These are phyloP conservation scores for Biancaea sappan DNA, from an alignment of 306 rosid species.

Conservation along the genomic window DNA sequence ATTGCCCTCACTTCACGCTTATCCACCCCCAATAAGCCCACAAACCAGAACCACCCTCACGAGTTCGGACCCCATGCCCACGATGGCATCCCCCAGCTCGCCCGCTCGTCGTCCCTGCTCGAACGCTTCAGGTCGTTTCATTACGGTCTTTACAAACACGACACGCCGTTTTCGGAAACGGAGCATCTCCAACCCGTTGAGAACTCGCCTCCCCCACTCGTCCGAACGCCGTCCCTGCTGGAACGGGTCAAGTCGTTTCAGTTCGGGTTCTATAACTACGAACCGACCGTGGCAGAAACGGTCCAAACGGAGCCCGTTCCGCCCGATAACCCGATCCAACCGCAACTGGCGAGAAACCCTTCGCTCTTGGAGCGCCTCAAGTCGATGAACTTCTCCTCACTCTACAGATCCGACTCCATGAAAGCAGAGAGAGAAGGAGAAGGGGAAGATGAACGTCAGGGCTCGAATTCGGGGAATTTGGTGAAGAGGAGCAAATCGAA, in stretches of 20 bases:
- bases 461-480: constrained; percentile 11
- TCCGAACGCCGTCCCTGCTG: neutral
- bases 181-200: neutral
- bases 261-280: neutral
- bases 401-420: constrained; percentile 35
- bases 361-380: constrained; percentile 55
- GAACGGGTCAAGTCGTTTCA: neutral
- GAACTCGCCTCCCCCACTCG: neutral
- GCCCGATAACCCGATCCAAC: neutral
- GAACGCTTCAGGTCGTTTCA: constrained; percentile 54
- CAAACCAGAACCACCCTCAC: neutral
- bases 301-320: neutral
- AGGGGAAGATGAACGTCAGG: neutral
- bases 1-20: constrained; percentile 54
- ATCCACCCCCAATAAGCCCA: constrained; percentile 6
- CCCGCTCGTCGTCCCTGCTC: constrained; percentile 52
- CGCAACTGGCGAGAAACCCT: constrained; percentile 39
- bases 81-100: constrained; percentile 31
- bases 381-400: constrained; percentile 42
- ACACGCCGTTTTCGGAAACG: neutral
- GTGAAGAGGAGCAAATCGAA: constrained; percentile 50
- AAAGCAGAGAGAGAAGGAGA: constrained; percentile 24
- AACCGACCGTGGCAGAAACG: neutral
- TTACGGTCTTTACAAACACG: constrained; percentile 23
- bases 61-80: too few relatives aligned